Base-by-base conservation (phyloP, 352 stramenopile genomes). In the Pythium volutum region DNA sequence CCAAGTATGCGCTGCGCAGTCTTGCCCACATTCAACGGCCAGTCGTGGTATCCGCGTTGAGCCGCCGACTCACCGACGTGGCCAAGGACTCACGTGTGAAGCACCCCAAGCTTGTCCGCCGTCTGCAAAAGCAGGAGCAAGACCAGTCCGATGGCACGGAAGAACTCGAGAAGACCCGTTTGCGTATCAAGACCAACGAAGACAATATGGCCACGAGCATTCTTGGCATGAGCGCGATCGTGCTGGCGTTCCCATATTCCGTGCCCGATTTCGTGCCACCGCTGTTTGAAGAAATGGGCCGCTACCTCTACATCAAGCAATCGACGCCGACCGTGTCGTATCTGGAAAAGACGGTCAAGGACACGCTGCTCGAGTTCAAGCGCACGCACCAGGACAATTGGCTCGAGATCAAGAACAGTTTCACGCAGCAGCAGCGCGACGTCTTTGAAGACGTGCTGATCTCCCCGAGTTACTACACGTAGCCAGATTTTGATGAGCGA, bases 341-440 rank as follows among this genome's bases (percentile, higher is more conserved):
- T 59, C 55, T 93, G 38, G 71, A 84, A 55, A 90, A 89, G 61
- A 70, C 67, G 14, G 84, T 89, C 29, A 91, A 91, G 67, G 78
- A 90, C 57, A 89, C 83, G 41, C 62, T 93, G 60, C 70, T 91
- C 51, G 84, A 93, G 59, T 93, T 93, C 53, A 89, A 89, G 61
- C 81, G 84, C 53, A 89, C 81, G 16, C 84, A 93, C 52, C 84
- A 93, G 60, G 84, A 93, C 70, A 90, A 87, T 64, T 93, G 84
- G 84, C 67, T 80, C 27, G 78, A 91, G 69, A 87, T 75, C 49
- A 91, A 90, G 69, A 50, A 62, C 43, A 73, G 66, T 55, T 87
- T 93, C 48, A 77, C 81, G 9, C 48, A 59, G 14, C 63, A 72
- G 27, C 81, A 93, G 59, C 79, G 89, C 31, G 75, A 87, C 42